Evolutionary conservation across 768 basidiomycete species (phyloP), one percentile per base, ranked within the genome.

Genomic region (Pleurotus giganteus): DNA sequence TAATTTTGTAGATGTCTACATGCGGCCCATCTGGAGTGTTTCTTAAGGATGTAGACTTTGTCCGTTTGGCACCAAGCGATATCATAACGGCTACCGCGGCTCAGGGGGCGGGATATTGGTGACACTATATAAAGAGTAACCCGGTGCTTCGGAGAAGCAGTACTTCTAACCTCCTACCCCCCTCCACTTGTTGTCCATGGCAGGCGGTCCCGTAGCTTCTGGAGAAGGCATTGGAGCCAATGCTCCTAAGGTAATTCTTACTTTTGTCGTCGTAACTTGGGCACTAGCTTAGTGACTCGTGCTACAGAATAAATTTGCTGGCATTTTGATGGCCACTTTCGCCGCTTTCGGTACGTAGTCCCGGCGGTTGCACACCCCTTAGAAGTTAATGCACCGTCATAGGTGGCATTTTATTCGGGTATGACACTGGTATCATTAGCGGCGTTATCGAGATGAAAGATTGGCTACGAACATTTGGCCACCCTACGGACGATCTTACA

Each of bases 351-450:
- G 74, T 44, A 71, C 75, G 24, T 77, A 36, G 15, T 36, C 12
- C 13, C 13, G 19, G 13, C 1, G 19, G n/a, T 0, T 37, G 12
- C n/a, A 19, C 6, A 23, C 15, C 8, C 29, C 4, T 34, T 24
- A 7, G 31, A 45, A 7, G 1, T 23, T 4, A 45, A 17, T 11
- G 21, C 17, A 28, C 9, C 44, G 1, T 2, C 12, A 8, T 36
- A 50, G 49, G 79, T 62, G 79, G 79, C 65, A 77, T 77, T 56
- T 66, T 77, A 41, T 78, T 79, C 66, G 88, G 76, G 12, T 94
- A 91, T 68, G 91, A 94, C 69, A 90, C 91, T 51, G 92, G 92
- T 61, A 82, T 82, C 62, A 91, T 93, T 74, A 82, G 80, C 56
- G 92, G 91, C 69, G 76, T 91, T 68, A 83, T 80, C 50, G 81